These are phyloP conservation scores for Aspergillus ochraceus DNA, from an alignment of 2,329 filamentous ascomycete genomes.

Conservation along the genomic window DNA sequence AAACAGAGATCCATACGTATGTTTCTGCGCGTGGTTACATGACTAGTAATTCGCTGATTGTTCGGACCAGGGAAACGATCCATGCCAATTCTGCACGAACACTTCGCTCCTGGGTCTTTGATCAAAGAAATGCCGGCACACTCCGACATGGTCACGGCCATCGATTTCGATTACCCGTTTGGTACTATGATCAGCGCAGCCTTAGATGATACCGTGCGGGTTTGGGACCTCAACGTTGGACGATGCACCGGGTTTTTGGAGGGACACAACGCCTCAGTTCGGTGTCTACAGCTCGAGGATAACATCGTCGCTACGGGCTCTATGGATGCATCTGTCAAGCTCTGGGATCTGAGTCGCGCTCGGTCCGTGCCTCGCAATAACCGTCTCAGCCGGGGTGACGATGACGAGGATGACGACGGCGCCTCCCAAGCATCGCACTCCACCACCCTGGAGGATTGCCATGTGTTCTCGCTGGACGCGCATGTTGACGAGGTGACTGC, in stretches of 20 bases:
- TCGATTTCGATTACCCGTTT: conserved; percentile 98
- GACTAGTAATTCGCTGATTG: neutral
- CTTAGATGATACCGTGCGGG: conserved; percentile 87
- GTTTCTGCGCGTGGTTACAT: conserved; percentile 3
- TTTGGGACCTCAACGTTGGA: conserved; percentile 95
- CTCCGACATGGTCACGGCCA: conserved; percentile 78
- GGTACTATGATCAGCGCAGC: conserved; percentile 91
- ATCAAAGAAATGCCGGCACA: conserved; percentile 90
- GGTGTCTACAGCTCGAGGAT: conserved; percentile 89
- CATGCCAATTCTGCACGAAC: conserved; percentile 93
- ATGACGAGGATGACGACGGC: conserved; percentile 42
- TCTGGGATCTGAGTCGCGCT: conserved; percentile 92
- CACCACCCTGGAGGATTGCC: conserved; percentile 85
- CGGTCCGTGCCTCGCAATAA: conserved; percentile 71
- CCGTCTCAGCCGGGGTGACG: conserved; percentile 51
- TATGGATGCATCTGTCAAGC: conserved; percentile 86
- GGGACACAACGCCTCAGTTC: conserved; percentile 91
- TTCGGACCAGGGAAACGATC: conserved; percentile 59
- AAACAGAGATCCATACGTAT: conserved; percentile 47
- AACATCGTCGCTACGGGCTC: conserved; percentile 94
- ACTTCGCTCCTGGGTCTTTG: conserved; percentile 83
- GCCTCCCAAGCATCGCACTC: conserved; percentile 60
- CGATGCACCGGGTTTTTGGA: conserved; percentile 89
- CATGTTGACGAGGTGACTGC: conserved; percentile 95
- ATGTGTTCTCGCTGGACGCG: conserved; percentile 81